Evolutionary conservation across 192 early-diverging fungal species (phyloP).

Genomic region (Coemansia sp.): DNA sequence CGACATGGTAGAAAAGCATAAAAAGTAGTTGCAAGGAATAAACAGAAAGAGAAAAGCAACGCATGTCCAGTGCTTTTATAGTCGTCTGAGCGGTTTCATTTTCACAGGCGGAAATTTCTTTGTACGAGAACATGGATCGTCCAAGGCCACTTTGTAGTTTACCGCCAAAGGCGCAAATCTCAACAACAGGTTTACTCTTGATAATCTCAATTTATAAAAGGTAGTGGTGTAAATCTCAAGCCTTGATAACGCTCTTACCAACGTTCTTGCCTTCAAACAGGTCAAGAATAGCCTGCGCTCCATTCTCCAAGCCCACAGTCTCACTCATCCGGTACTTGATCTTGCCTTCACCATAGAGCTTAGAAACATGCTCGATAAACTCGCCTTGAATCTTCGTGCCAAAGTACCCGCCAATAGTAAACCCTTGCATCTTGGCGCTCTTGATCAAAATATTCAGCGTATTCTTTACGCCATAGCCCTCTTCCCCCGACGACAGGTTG

Average conservation of each 20-base stretch:
- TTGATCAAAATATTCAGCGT: slow-evolving; percentile 56
- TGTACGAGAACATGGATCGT: neutral
- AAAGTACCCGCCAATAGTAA: slow-evolving; percentile 60
- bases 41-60: neutral
- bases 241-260: slow-evolving; percentile 66
- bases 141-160: neutral
- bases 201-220: neutral
- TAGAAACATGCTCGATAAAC: slow-evolving; percentile 59
- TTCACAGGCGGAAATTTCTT: neutral
- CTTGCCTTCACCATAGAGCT: slow-evolving; percentile 60
- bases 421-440: slow-evolving; percentile 63
- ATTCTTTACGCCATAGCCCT: slow-evolving; percentile 62
- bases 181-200: neutral
- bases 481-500: slow-evolving; percentile 49
- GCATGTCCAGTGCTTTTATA: neutral
- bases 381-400: slow-evolving; percentile 44
- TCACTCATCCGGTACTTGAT: slow-evolving; percentile 61
- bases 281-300: slow-evolving; percentile 61
- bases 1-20: neutral
- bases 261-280: slow-evolving; percentile 68
- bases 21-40: neutral
- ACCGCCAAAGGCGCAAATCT: neutral
- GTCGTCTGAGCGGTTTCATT: neutral
- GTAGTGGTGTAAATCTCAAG: slow-evolving; percentile 1
- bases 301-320: slow-evolving; percentile 65